Conservation (phyloP, 1,284 basidiomycete species). For the Rhodotorula sp. region DNA sequence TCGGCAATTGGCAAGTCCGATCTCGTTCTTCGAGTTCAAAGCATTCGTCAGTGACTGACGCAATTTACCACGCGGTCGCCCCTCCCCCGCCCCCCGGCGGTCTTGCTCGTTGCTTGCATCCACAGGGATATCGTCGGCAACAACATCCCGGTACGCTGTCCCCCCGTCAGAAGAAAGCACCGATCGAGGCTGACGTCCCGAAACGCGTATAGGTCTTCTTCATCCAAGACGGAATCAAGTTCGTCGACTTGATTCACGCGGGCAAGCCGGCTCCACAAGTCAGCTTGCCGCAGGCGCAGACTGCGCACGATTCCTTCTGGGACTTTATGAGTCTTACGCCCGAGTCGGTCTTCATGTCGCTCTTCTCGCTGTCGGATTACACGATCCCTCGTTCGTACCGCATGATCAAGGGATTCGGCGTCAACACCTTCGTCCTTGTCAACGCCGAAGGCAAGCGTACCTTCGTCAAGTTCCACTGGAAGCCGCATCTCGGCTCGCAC, state of each 20-base stretch:
- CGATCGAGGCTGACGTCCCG: too few relatives aligned
- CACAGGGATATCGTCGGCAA: conserved; percentile 71
- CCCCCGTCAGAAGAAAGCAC: too few relatives aligned
- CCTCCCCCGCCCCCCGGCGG: too few relatives aligned
- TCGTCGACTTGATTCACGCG: conserved; percentile 76
- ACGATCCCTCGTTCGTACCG: conserved; percentile 73
- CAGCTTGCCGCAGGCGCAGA: conserved; percentile 57
- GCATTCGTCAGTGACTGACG: not conserved
- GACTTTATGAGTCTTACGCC: conserved; percentile 62
- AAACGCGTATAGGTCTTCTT: conserved; percentile 83
- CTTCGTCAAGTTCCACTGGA: conserved; percentile 77
- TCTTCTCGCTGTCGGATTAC: conserved; percentile 77
- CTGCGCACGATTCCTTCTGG: conserved; percentile 71
- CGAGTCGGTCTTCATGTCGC: conserved; percentile 62
- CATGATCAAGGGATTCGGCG: conserved; percentile 70
- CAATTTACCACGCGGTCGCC: not conserved
- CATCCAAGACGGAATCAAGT: conserved; percentile 73
- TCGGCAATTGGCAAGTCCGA: conserved; percentile 66
- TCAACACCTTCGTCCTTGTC: conserved; percentile 73
- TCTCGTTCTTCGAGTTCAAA: too few relatives aligned
- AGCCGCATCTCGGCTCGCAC: conserved; percentile 69
- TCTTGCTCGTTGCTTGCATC: too few relatives aligned
- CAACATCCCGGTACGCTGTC: conserved; percentile 50
- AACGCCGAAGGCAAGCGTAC: conserved; percentile 64
- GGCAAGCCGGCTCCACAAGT: conserved; percentile 67